A percentile compares a stretch with the other conserved stretches of the same genome.
phyloP scores from a whole-genome alignment of 495 filamentous ascomycete genomes.

The Pyrenula aspistea region DNA sequence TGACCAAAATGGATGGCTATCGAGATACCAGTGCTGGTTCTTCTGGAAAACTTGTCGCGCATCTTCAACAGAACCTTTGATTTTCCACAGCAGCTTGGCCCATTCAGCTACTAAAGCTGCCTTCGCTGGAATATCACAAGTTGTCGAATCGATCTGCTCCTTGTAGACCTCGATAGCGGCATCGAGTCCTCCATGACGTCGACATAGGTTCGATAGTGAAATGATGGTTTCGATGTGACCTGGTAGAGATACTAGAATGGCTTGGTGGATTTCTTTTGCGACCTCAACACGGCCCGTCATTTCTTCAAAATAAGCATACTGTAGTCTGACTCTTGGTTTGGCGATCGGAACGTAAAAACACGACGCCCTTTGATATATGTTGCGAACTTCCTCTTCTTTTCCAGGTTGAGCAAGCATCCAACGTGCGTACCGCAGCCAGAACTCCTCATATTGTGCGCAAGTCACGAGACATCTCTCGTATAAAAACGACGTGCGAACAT shows the following conservation, averaged over 20 bases:
- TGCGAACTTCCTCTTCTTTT: slow-evolving; percentile 85
- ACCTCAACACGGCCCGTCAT: slow-evolving; percentile 61
- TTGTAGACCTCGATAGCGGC: slow-evolving; percentile 82
- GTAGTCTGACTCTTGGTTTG: slow-evolving; percentile 65
- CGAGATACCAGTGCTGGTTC: slow-evolving; percentile 74
- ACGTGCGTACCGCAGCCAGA: slow-evolving; percentile 93
- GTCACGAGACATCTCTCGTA: slow-evolving; percentile 92
- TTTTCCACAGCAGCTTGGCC: slow-evolving; percentile 82
- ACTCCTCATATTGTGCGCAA: slow-evolving; percentile 90
- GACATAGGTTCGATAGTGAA: slow-evolving; percentile 77
- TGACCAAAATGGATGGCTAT: slow-evolving; percentile 85
- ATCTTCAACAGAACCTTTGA: slow-evolving; percentile 74
- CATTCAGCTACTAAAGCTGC: slow-evolving; percentile 81
- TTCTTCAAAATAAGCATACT: slow-evolving; percentile 94
- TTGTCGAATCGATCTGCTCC: slow-evolving; percentile 57
- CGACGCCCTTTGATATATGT: slow-evolving; percentile 82
- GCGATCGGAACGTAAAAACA: slow-evolving; percentile 77
- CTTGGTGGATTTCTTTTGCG: slow-evolving; percentile 70
- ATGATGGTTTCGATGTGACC: slow-evolving; percentile 80
- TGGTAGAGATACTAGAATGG: slow-evolving; percentile 57
- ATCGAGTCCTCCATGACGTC: slow-evolving; percentile 74
- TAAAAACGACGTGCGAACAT: slow-evolving; percentile 61
- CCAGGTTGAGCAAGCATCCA: slow-evolving; percentile 81
- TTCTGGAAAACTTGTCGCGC: slow-evolving; percentile 76
- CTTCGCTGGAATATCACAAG: slow-evolving; percentile 68